Conservation (phyloP, 805 yeast species). For the Saturnispora mendoncae region DNA sequence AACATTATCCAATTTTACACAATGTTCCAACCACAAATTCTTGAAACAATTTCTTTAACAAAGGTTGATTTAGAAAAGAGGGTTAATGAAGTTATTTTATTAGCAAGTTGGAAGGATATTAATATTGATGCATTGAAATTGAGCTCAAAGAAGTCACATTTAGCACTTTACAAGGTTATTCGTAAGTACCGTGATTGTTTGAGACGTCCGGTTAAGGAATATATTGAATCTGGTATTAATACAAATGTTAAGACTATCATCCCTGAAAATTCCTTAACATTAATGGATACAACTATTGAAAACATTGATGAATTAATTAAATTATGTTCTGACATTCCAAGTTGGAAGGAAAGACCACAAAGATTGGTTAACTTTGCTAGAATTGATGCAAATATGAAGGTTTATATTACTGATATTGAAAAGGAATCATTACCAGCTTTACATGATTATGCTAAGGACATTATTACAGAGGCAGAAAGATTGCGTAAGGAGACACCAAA, state of each 20-base stretch:
- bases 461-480: slow-evolving; percentile 48
- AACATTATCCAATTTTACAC: slow-evolving; percentile 57
- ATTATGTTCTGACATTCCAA: slow-evolving; percentile 29
- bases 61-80: slow-evolving; percentile 64
- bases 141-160: slow-evolving; percentile 86
- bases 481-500: slow-evolving; percentile 74
- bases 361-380: slow-evolving; percentile 43
- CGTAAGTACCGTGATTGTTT: slow-evolving; percentile 68
- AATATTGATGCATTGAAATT: slow-evolving; percentile 89
- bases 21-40: slow-evolving; percentile 52
- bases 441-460: slow-evolving; percentile 44
- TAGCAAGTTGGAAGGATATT: slow-evolving; percentile 97
- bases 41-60: slow-evolving; percentile 34
- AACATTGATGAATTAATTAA: slow-evolving; percentile 8
- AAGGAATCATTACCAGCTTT: slow-evolving; percentile 39
- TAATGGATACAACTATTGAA: slow-evolving; percentile 3
- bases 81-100: slow-evolving; percentile 69
- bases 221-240: slow-evolving; percentile 53
- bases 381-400: slow-evolving; percentile 49
- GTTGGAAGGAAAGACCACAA: slow-evolving; percentile 50
- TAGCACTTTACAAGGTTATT: slow-evolving; percentile 70
- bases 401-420: slow-evolving; percentile 32
- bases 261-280: background rate
- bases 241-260: slow-evolving; percentile 7
- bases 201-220: slow-evolving; percentile 37